Conservation (phyloP, 176 grass and related monocot genomes). For the Secale cereale region DNA sequence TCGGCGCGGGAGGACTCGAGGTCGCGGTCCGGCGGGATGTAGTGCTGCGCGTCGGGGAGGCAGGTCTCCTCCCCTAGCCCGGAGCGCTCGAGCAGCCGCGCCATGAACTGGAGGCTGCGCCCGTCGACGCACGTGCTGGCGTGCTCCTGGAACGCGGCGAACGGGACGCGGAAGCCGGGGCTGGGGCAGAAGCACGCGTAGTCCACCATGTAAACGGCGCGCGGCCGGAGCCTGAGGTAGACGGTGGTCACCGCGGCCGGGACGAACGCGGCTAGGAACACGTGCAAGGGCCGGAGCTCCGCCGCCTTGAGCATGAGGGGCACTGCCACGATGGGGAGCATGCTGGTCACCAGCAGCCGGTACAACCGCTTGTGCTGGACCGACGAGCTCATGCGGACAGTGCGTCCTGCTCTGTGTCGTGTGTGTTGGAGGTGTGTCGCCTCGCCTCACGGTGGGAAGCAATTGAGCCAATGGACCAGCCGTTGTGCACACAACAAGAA, state of each 20-base stretch:
- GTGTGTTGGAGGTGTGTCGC: not conserved
- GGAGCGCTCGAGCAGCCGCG: slow-evolving; percentile 56
- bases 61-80: slow-evolving; percentile 75
- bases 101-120: slow-evolving; percentile 68
- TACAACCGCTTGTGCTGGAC: slow-evolving; percentile 26
- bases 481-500: not conserved
- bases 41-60: slow-evolving; percentile 69
- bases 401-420: too few species aligned
- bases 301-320: slow-evolving; percentile 6
- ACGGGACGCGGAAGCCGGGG: slow-evolving; percentile 53
- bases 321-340: slow-evolving; percentile 22
- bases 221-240: slow-evolving; percentile 53
- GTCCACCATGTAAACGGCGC: slow-evolving; percentile 62
- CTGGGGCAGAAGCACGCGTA: slow-evolving; percentile 64
- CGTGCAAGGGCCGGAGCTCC: slow-evolving; percentile 28
- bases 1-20: slow-evolving; percentile 51
- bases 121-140: slow-evolving; percentile 44
- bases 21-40: slow-evolving; percentile 53
- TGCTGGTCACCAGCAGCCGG: slow-evolving; percentile 36
- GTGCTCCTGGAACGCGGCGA: slow-evolving; percentile 70
- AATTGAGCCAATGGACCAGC: not conserved
- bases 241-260: not conserved
- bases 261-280: slow-evolving; percentile 29
- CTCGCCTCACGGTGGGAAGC: not conserved
- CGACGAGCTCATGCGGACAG: not conserved